A percentile compares a stretch with the other conserved stretches of the same genome.
Conservation (phyloP, 805 yeast species). For the Tetrapisispora fleetii region DNA sequence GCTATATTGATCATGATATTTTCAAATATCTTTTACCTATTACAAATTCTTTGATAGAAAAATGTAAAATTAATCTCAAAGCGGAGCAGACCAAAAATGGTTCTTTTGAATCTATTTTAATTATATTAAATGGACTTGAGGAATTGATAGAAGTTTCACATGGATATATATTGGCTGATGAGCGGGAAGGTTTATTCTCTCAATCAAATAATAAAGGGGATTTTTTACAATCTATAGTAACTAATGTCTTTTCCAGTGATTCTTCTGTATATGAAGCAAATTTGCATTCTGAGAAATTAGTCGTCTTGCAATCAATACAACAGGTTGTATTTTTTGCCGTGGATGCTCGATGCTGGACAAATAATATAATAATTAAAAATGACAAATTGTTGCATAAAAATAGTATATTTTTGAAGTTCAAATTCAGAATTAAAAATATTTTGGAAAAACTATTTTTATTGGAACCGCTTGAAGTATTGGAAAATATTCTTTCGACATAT, state of each 20-base stretch:
- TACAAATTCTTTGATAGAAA: constrained; percentile 36
- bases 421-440: constrained; percentile 56
- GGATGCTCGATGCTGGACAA: constrained; percentile 59
- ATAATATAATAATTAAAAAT: constrained; percentile 6
- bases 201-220: constrained; percentile 14
- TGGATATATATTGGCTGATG: constrained; percentile 37
- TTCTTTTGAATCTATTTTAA: constrained; percentile 36
- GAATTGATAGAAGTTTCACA: constrained; percentile 52
- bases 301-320: constrained; percentile 54
- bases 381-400: constrained; percentile 18
- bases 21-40: constrained; percentile 47
- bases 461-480: constrained; percentile 68
- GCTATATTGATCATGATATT: constrained; percentile 40
- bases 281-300: constrained; percentile 35
- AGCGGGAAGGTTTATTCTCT: constrained; percentile 18
- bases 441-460: constrained; percentile 53
- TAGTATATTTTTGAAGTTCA: constrained; percentile 49
- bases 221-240: constrained; percentile 27
- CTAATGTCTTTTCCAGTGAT: constrained; percentile 28
- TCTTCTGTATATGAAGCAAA: constrained; percentile 34
- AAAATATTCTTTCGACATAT: constrained; percentile 42
- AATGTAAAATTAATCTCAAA: constrained; percentile 15
- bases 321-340: constrained; percentile 47
- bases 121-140: constrained; percentile 50
- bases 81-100: constrained; percentile 29